Evolutionary conservation across 352 stramenopile genomes (phyloP).

Genomic region (Peronosclerospora sorghi): DNA sequence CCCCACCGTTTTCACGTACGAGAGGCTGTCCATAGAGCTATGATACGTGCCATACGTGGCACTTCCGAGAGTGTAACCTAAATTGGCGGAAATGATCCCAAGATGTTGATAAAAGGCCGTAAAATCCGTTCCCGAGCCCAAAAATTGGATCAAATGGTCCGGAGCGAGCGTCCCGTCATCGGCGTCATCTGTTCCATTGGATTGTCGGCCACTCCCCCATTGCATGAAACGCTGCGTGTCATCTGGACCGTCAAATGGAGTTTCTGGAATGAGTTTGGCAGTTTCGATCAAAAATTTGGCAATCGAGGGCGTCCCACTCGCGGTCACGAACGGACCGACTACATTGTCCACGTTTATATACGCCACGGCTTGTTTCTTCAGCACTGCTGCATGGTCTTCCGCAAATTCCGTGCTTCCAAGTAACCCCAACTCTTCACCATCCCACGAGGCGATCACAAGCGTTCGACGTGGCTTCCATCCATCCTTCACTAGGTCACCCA

Average conservation of each 20-base stretch:
- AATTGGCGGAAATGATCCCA: conserved; percentile 59
- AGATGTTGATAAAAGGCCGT: conserved; percentile 82
- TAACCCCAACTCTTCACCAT: conserved; percentile 70
- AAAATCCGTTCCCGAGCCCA: conserved; percentile 63
- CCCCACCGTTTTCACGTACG: conserved; percentile 43
- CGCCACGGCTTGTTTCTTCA: conserved; percentile 41
- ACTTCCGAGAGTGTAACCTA: conserved; percentile 16
- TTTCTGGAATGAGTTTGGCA: conserved; percentile 37
- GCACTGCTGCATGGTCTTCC: conserved; percentile 39
- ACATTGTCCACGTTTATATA: conserved; percentile 84
- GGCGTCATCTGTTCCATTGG: conserved; percentile 1
- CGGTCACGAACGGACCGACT: conserved; percentile 33
- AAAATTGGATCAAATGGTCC: conserved; percentile 40
- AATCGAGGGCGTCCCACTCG: conserved; percentile 46
- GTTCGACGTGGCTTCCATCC: conserved; percentile 74
- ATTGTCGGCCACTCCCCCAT: conserved; percentile 13
- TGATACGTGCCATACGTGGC: conserved; percentile 69
- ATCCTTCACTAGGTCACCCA: conserved; percentile 47
- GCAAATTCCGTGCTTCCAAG: conserved; percentile 60
- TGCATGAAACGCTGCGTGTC: conserved; percentile 26
- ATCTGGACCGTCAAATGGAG: conserved; percentile 17
- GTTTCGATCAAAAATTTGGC: conserved; percentile 41
- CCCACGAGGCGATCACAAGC: conserved; percentile 76
- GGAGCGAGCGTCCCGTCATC: conserved; percentile 28
- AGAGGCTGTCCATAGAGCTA: conserved; percentile 77